A percentile compares a stretch with the other conserved stretches of the same genome.
Conservation (phyloP, 2,329 filamentous ascomycete genomes). For the Colletotrichum spinosum region DNA sequence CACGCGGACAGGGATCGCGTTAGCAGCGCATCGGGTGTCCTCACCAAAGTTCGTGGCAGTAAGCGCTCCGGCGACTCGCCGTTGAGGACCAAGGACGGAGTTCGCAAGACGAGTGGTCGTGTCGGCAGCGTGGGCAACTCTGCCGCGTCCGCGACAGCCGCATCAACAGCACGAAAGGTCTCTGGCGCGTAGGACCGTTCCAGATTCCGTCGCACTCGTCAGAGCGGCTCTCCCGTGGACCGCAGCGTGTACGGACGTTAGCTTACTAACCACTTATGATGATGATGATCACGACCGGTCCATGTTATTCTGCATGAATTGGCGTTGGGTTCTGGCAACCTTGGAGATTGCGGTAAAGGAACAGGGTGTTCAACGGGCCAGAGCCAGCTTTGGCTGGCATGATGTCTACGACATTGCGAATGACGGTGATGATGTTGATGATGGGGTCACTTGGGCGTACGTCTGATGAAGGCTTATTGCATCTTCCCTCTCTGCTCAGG, state of each 20-base stretch:
- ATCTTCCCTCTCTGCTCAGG: slow-evolving; percentile 30
- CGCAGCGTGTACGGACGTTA: slow-evolving; percentile 31
- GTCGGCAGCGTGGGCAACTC: slow-evolving; percentile 67
- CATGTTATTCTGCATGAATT: slow-evolving; percentile 56
- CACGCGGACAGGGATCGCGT: slow-evolving; percentile 63
- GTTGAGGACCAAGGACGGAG: slow-evolving; percentile 64
- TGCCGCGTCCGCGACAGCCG: slow-evolving; percentile 54
- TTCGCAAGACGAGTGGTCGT: slow-evolving; percentile 75
- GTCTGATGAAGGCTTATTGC: slow-evolving; percentile 21
- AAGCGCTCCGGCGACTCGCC: slow-evolving; percentile 65
- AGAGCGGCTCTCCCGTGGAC: slow-evolving; percentile 24
- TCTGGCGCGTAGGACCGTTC: slow-evolving; percentile 54
- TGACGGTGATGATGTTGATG: slow-evolving; percentile 28
- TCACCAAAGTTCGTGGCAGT: slow-evolving; percentile 75
- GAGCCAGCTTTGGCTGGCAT: slow-evolving; percentile 26
- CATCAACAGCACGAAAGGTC: slow-evolving; percentile 64
- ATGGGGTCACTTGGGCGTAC: slow-evolving; percentile 19
- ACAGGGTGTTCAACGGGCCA: slow-evolving; percentile 33
- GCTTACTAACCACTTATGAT: slow-evolving; percentile 48
- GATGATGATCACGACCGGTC: slow-evolving; percentile 59
- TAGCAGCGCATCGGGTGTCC: slow-evolving; percentile 65
- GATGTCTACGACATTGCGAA: slow-evolving; percentile 36
- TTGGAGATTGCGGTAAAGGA: slow-evolving; percentile 34
- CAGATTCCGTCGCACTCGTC: slow-evolving; percentile 39
- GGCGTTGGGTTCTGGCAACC: slow-evolving; percentile 50